Base-by-base conservation (phyloP, 2,329 filamentous ascomycete species). In the Pseudogymnoascus sp. region DNA sequence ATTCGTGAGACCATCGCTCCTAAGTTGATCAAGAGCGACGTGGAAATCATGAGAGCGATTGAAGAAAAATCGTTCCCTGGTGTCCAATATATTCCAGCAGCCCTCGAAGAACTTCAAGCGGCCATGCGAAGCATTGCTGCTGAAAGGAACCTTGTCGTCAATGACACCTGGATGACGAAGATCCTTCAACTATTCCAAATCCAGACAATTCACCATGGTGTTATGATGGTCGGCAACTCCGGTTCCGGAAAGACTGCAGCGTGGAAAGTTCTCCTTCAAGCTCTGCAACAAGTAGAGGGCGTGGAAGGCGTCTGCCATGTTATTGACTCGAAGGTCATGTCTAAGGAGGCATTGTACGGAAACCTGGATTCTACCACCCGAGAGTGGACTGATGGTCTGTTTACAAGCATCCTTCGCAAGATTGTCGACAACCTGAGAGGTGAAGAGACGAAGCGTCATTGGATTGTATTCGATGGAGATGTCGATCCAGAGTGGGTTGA, bases 311-410 rank as follows among this genome's bases (percentile, higher is more conserved):
- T 99, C 50, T 96, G 86, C 67, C 94, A 99, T 71, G 90, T 99
- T 62, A 99, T 99, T 68, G 94, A 99, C 74, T 95, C 93, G 40
- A 99, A 99, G 78, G 95, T 99, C 74, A 99, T 99, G 94, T 96
- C 92, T 60, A 99, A 99, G 76, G 94, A 99, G 76, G 90, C 90
- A 24, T 80, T 99, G 3, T 99, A 99, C 71, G 94, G 94, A 71
- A 97, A 87, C 68, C 82, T 99, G 58, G 94, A 99, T 74, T 92
- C 90, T 63, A 99, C 94, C 2, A 99, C 94, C 1, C 86, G 94
- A 69, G 94, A 99, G 75, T 99, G 94, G 94, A 99, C 94, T 0
- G 95, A 99, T 70, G 94, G 94, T 74, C 81, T 99, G 9, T 99
- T 99, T 73, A 99, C 94, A 7, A 96, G 93, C 73, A 99, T 97